Evolutionary conservation across 2,329 filamentous ascomycete genomes (phyloP).

Genomic region (Colletotrichum zoysiae): DNA sequence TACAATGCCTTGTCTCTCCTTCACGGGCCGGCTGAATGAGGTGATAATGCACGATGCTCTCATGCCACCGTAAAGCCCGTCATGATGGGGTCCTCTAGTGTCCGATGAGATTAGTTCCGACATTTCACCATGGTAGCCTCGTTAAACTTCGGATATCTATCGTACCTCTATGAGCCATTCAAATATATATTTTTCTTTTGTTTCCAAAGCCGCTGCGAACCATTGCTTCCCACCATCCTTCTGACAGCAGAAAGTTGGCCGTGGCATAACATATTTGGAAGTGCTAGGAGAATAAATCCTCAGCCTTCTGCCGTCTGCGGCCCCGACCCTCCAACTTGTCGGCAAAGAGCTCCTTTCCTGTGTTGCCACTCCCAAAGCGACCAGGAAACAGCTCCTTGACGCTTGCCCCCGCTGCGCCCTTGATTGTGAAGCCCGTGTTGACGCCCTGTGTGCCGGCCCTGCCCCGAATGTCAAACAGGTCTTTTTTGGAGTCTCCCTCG

Average conservation of each 20-base stretch:
- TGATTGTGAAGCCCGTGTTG: conserved; percentile 72
- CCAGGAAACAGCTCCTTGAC: conserved; percentile 77
- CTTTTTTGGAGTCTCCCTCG: conserved; percentile 54
- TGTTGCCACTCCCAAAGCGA: conserved; percentile 67
- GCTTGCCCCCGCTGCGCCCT: conserved; percentile 67
- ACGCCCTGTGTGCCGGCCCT: conserved; percentile 60
- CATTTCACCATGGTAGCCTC: neutral
- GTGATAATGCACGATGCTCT: neutral
- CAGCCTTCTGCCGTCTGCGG: conserved; percentile 73
- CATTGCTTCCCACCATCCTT: no score
- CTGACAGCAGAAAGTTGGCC: neutral
- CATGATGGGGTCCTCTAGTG: neutral
- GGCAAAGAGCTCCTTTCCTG: conserved; percentile 77
- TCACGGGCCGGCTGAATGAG: neutral
- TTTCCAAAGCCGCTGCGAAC: neutral
- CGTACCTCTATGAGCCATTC: neutral
- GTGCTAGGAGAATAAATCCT: conserved; percentile 76
- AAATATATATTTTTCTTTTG: neutral
- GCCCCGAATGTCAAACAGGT: conserved; percentile 71
- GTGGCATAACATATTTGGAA: neutral
- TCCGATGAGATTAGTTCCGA: neutral
- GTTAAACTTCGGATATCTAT: neutral
- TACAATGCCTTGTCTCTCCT: neutral
- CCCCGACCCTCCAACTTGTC: conserved; percentile 70
- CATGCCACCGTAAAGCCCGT: neutral